Evolutionary conservation across 129 eudicot genomes (phyloP).

Genomic region (Escallonia rubra): DNA sequence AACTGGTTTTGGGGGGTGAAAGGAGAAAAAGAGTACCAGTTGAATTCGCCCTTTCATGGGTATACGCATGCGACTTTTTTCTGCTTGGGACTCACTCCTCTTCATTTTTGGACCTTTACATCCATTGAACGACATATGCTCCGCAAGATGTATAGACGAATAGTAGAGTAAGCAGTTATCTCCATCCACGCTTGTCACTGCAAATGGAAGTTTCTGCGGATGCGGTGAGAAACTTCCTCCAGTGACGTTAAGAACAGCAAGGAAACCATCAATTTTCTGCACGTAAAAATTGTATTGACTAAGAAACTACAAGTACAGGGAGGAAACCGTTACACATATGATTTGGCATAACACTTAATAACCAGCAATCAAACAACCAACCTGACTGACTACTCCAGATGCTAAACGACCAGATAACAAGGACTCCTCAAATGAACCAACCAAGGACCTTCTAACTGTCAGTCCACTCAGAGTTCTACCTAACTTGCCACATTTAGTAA

Average conservation of each 20-base stretch:
- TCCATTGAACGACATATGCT: conserved; percentile 41
- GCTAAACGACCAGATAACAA: conserved; percentile 91
- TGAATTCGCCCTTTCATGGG: conserved; percentile 96
- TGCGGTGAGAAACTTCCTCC: conserved; percentile 93
- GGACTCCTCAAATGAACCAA: conserved; percentile 98
- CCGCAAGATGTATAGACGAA: conserved; percentile 72
- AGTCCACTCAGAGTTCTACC: conserved; percentile 66
- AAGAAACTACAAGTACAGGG: no score
- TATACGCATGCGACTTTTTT: conserved; percentile 60
- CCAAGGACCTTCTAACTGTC: conserved; percentile 85
- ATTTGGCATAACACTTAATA: neutral
- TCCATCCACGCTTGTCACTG: conserved; percentile 88
- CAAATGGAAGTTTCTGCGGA: conserved; percentile 93
- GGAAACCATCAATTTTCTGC: conserved; percentile 98
- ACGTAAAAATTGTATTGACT: neutral
- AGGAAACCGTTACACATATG: neutral
- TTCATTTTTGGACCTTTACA: conserved; percentile 43
- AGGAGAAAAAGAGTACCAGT: conserved; percentile 47
- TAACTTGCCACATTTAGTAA: conserved; percentile 43
- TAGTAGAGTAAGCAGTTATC: conserved; percentile 76
- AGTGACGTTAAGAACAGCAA: conserved; percentile 81
- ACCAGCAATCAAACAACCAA: conserved; percentile 1
- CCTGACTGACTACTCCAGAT: conserved; percentile 75
- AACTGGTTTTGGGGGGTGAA: neutral
- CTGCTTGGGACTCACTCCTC: conserved; percentile 48